phyloP scores from a whole-genome alignment of 2,329 filamentous ascomycete species.

The Leptodontidium sp. region DNA sequence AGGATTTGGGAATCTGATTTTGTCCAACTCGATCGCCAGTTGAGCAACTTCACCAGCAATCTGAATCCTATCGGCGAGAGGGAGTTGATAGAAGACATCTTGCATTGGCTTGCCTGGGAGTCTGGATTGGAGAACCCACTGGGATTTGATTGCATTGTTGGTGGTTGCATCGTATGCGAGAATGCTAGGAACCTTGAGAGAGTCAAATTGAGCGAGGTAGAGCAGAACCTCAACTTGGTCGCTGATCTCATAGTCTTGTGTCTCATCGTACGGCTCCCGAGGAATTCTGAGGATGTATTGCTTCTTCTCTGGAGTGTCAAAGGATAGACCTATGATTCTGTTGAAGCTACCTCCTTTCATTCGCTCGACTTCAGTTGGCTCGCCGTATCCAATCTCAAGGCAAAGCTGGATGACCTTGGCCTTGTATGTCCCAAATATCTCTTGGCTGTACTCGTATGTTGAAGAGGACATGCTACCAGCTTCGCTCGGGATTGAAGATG shows the following conservation, averaged over 20 bases:
- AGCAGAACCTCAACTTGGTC: conserved; percentile 32
- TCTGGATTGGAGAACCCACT: conserved; percentile 32
- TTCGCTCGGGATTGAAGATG: too few species aligned
- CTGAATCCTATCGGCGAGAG: neutral
- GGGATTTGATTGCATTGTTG: conserved; percentile 30
- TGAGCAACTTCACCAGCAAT: too few species aligned
- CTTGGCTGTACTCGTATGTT: conserved; percentile 6
- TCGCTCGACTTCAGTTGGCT: conserved; percentile 27
- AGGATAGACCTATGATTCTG: conserved; percentile 23
- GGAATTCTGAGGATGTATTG: conserved; percentile 35
- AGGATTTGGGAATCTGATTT: too few species aligned
- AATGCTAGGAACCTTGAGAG: too few species aligned
- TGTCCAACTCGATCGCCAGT: too few species aligned
- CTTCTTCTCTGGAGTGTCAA: neutral
- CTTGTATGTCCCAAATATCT: conserved; percentile 31
- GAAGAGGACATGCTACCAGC: too few species aligned
- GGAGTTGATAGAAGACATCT: conserved; percentile 25
- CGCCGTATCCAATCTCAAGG: conserved; percentile 31
- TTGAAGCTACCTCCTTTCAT: conserved; percentile 37
- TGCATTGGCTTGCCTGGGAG: conserved; percentile 24
- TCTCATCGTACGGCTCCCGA: neutral
- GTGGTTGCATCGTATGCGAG: conserved; percentile 32
- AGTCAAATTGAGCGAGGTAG: neutral
- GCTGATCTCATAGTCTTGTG: conserved; percentile 15
- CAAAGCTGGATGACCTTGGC: conserved; percentile 34